phyloP scores from a whole-genome alignment of 2,329 filamentous ascomycete species.

The Fusarium caatingaense region DNA sequence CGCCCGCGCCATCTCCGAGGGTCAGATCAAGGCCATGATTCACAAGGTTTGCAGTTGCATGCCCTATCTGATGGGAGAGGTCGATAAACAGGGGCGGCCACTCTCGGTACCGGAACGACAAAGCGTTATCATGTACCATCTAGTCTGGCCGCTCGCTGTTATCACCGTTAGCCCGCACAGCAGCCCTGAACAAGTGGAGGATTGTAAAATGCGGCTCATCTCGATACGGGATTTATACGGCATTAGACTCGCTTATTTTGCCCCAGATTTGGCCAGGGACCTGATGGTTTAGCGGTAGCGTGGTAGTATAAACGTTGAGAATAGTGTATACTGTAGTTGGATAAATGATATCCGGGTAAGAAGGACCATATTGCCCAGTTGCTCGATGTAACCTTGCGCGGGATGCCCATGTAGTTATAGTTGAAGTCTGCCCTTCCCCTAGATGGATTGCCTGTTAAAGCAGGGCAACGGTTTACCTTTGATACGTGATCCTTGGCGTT shows the following conservation, averaged over 20 bases:
- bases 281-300: conserved; percentile 6
- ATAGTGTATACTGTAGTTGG: neutral
- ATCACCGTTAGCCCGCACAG: conserved; percentile 12
- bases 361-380: neutral
- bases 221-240: conserved; percentile 22
- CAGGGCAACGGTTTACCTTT: neutral
- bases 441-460: neutral
- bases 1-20: conserved; percentile 4
- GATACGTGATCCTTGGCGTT: neutral
- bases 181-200: conserved; percentile 5
- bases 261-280: conserved; percentile 13
- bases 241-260: conserved; percentile 25
- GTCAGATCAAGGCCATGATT: conserved; percentile 6
- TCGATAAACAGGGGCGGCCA: conserved; percentile 18
- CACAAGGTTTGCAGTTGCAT: conserved; percentile 10
- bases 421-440: neutral
- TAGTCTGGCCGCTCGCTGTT: conserved; percentile 28
- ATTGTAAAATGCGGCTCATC: conserved; percentile 13
- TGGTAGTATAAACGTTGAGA: neutral
- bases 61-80: conserved; percentile 28
- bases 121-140: conserved; percentile 27
- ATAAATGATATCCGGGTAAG: neutral
- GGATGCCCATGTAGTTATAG: neutral
- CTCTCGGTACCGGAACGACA: conserved; percentile 19
- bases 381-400: neutral